phyloP scores from a whole-genome alignment of 1,139 yeast species.

The Hemisphaericaspora xylofermentans region DNA sequence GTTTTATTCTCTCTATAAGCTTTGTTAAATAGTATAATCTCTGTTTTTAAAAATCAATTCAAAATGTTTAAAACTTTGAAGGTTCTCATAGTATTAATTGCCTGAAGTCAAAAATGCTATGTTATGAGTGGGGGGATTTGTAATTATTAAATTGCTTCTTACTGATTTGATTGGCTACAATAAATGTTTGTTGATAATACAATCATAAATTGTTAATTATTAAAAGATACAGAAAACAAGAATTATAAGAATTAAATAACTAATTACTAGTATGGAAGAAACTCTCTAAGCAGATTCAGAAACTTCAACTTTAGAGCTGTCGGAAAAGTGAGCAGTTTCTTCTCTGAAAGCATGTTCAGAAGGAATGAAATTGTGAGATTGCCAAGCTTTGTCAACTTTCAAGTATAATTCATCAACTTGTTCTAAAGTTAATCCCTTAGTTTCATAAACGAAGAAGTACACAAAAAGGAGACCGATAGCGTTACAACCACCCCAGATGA shows the following conservation, averaged over 20 bases:
- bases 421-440: slow-evolving; percentile 73
- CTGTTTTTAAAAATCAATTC: too few species aligned
- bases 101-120: too few species aligned
- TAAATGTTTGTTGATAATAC: too few species aligned
- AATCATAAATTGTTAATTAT: not conserved
- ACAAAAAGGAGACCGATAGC: slow-evolving; percentile 49
- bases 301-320: not conserved
- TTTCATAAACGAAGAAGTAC: slow-evolving; percentile 67
- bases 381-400: slow-evolving; percentile 34
- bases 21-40: too few species aligned
- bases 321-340: slow-evolving; percentile 10
- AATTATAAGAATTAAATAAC: not conserved
- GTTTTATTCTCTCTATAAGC: too few species aligned
- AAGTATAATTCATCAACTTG: slow-evolving; percentile 54
- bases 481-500: slow-evolving; percentile 60
- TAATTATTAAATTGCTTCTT: too few species aligned
- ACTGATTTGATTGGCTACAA: too few species aligned
- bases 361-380: slow-evolving; percentile 32
- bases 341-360: slow-evolving; percentile 35
- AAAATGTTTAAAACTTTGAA: too few species aligned
- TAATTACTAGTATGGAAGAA: not conserved
- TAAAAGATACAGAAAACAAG: not conserved
- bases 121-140: too few species aligned
- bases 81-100: too few species aligned
- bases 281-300: slow-evolving; percentile 1